phyloP scores from a whole-genome alignment of 371 early-diverging fungal species.

The Mortierella sp. region DNA sequence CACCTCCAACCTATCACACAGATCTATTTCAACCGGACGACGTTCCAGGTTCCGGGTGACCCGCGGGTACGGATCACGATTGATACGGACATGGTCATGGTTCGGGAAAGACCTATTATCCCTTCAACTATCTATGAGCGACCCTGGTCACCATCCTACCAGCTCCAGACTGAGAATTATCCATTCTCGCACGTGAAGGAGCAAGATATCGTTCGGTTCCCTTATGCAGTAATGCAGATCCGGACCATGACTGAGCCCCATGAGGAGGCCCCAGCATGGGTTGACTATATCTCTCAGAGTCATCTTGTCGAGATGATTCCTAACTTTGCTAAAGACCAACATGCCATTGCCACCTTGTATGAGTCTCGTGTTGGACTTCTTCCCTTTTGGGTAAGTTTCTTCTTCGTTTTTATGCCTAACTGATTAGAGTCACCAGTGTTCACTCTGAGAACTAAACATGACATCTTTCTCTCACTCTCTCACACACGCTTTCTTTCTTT shows the following conservation, averaged over 20 bases:
- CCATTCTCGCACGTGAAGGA: conserved; percentile 84
- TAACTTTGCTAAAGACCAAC: conserved; percentile 97
- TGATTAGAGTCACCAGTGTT: conserved; percentile 1
- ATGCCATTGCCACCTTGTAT: conserved; percentile 90
- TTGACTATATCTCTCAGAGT: conserved; percentile 80
- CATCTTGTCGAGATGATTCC: conserved; percentile 96
- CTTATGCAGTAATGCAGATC: conserved; percentile 95
- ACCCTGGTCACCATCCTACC: conserved; percentile 73
- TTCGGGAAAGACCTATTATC: conserved; percentile 72
- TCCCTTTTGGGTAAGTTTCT: conserved; percentile 88
- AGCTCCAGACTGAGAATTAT: conserved; percentile 80
- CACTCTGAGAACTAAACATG: not conserved
- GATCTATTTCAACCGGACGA: conserved; percentile 95
- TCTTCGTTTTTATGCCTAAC: not conserved
- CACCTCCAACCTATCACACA: conserved; percentile 83
- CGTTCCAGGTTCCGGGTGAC: conserved; percentile 94
- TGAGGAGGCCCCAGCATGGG: conserved; percentile 91
- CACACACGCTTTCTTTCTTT: not conserved
- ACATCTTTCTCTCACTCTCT: not conserved
- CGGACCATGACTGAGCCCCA: conserved; percentile 82
- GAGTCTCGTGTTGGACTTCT: conserved; percentile 82
- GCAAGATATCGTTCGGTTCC: conserved; percentile 85
- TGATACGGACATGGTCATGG: conserved; percentile 96
- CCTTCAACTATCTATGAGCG: conserved; percentile 58
- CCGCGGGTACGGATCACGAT: conserved; percentile 93